Base-by-base conservation (phyloP, 495 filamentous ascomycete genomes). In the Tuber indicum region DNA sequence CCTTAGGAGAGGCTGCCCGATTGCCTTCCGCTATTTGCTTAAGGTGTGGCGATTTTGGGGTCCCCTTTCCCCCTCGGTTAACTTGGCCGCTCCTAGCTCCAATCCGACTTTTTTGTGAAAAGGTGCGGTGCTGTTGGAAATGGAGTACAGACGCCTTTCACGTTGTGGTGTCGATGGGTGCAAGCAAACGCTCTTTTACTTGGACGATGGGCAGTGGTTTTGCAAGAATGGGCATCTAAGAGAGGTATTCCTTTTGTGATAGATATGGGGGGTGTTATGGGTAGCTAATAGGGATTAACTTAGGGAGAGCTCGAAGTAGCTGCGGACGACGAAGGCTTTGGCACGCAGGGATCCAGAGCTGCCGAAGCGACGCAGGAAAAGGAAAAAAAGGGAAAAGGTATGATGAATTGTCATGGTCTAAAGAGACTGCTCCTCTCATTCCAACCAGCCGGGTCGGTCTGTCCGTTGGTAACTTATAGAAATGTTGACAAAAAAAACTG, bases 281-380 rank as follows among this genome's bases (percentile, higher is more conserved):
- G 19, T 72, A 74, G 46, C 69, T 70, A 43, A 32, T 71, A 45
- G 62, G 76, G 69, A 75, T 77, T 70, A 32, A 32, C 32, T 32
- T 32, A 83, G 82, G 82, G 82, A 23, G 82, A 84, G 62, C 75
- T 84, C 14, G 82, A 84, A 86, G 86, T 90, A 70, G 91, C 91
- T 84, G 89, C 90, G 77, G 93, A 95, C 81, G 90, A 91, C 73
- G 94, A 94, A 78, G 90, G 91, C 80, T 94, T 91, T 78, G 91
- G 90, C 70, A 88, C 86, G 21, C 86, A 87, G 73, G 92, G 92
- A 26, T 70, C 72, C 88, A 87, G 76, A 90, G 87, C 75, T 85
- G 86, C 72, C 86, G 89, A 87, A 81, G 89, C 88, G 76, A 87
- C 87, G 74, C 87, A 86, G 69, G 89, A 84, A 39, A 84, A 82